Evolutionary conservation across 257 asterid genomes (phyloP).

Genomic region (Echium plantagineum): DNA sequence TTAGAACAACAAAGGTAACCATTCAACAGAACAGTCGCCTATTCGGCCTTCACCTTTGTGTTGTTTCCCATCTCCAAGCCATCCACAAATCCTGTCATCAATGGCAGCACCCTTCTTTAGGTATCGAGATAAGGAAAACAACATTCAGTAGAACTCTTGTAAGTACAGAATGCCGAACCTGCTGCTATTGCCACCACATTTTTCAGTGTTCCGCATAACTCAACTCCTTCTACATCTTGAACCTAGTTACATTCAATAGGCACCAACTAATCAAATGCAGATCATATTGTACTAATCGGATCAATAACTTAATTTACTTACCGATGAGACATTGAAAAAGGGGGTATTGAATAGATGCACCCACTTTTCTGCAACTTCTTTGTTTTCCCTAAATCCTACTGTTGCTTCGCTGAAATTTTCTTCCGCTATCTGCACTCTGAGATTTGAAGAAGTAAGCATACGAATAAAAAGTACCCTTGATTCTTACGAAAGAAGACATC

Average conservation of each 20-base stretch:
- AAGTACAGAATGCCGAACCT: constrained; percentile 26
- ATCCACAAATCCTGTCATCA: constrained; percentile 65
- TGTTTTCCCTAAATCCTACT: constrained; percentile 56
- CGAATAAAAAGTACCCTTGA: neutral
- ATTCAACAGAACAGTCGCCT: neutral
- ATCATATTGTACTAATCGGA: neutral
- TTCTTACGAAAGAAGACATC: neutral
- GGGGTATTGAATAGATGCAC: constrained; percentile 67
- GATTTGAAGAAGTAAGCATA: neutral
- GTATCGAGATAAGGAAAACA: neutral
- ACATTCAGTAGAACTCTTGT: neutral
- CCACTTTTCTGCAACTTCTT: constrained; percentile 75
- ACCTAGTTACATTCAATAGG: constrained; percentile 33
- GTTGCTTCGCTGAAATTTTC: constrained; percentile 95
- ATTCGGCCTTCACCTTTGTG: constrained; percentile 46
- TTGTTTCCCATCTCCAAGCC: constrained; percentile 96
- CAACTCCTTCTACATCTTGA: constrained; percentile 94
- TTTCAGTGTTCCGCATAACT: constrained; percentile 83
- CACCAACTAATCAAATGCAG: neutral
- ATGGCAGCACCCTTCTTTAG: neutral
- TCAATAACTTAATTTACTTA: constrained; percentile 29
- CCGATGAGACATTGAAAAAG: constrained; percentile 64
- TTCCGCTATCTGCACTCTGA: constrained; percentile 52
- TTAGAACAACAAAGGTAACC: neutral
- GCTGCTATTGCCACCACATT: constrained; percentile 86